Conservation (phyloP, 495 filamentous ascomycete genomes). For the Neurospora sublineolata region DNA sequence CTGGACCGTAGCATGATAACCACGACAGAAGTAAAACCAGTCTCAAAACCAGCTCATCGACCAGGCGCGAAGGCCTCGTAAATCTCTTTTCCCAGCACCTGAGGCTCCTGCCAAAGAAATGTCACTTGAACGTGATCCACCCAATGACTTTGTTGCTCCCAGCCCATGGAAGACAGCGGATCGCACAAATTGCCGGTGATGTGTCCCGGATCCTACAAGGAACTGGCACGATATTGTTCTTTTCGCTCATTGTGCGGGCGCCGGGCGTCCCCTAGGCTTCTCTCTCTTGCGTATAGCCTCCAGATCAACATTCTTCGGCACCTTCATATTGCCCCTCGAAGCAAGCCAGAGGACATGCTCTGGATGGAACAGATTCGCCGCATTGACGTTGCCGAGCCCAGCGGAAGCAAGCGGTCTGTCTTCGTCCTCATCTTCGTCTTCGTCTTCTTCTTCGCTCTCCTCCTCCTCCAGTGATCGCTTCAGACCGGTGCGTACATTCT, state of each 20-base stretch:
- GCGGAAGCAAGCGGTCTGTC: neutral
- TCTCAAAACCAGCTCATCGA: neutral
- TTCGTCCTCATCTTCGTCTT: conserved; percentile 48
- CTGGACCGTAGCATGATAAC: neutral
- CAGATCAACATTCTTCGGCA: conserved; percentile 17
- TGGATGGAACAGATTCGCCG: conserved; percentile 6
- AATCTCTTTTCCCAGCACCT: neutral
- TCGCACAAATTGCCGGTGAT: neutral
- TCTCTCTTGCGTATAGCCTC: conserved; percentile 6
- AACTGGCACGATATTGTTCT: neutral
- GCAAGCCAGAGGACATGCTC: conserved; percentile 22
- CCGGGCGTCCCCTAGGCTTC: neutral
- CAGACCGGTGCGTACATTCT: conserved; percentile 62
- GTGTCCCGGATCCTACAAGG: neutral
- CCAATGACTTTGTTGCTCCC: neutral
- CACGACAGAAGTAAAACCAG: neutral
- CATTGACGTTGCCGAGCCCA: neutral
- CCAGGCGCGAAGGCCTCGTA: neutral
- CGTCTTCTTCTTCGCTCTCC: conserved; percentile 39
- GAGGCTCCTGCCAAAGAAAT: neutral
- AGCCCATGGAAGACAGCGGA: neutral
- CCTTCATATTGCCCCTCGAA: conserved; percentile 24
- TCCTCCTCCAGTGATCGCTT: conserved; percentile 45
- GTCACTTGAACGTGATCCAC: neutral
- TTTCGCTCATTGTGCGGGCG: neutral